Conservation (phyloP, 805 yeast species). For the Saturnispora galanensis region DNA sequence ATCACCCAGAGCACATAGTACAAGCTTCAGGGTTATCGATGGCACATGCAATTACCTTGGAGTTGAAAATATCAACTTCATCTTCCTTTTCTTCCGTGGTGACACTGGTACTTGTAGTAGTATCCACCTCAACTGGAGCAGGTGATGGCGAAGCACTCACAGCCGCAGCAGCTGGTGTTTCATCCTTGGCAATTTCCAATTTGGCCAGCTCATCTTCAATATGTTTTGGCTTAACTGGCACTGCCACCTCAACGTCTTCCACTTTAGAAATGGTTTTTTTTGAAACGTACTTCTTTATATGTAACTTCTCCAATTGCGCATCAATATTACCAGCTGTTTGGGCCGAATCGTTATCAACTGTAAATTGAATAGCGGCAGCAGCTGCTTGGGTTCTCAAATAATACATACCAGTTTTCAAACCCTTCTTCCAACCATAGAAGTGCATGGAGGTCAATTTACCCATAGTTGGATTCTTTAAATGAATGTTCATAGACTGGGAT, state of each 20-base stretch:
- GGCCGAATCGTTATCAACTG: conserved; percentile 48
- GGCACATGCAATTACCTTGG: conserved; percentile 93
- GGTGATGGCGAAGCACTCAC: not conserved
- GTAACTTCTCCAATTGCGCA: conserved; percentile 23
- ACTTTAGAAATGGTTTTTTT: conserved; percentile 19
- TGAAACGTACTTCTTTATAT: conserved; percentile 28
- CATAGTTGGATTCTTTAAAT: conserved; percentile 89
- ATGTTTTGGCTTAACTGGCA: conserved; percentile 6
- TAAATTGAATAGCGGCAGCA: conserved; percentile 92
- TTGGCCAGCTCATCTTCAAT: conserved; percentile 8
- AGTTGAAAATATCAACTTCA: conserved; percentile 79
- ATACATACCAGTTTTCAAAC: conserved; percentile 98
- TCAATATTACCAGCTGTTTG: conserved; percentile 20
- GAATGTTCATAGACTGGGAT: conserved; percentile 89
- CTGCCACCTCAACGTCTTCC: conserved; percentile 22
- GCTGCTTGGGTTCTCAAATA: conserved; percentile 98
- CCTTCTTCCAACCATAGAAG: conserved; percentile 98
- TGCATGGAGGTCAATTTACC: conserved; percentile 97
- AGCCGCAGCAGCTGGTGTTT: conserved; percentile 18
- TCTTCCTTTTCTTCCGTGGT: conserved; percentile 13
- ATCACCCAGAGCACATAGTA: conserved; percentile 96
- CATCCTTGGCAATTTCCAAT: conserved; percentile 13
- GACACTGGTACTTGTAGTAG: conserved; percentile 5
- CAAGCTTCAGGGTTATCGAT: conserved; percentile 95
- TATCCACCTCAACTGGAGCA: conserved; percentile 5